phyloP scores from a whole-genome alignment of 345 rosid genomes.

The Melastoma malabathricum region DNA sequence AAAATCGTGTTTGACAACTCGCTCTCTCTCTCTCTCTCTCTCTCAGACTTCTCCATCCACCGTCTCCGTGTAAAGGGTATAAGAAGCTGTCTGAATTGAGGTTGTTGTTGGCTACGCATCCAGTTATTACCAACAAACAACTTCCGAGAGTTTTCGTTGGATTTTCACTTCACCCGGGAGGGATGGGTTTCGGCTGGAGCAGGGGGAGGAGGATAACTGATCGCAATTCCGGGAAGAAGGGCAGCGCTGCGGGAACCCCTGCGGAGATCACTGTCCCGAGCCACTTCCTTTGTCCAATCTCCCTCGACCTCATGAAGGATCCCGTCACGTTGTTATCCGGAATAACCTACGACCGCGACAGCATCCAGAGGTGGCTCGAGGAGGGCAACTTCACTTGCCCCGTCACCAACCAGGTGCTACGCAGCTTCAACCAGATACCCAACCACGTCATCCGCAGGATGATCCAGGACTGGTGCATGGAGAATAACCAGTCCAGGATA shows the following conservation, averaged over 20 bases:
- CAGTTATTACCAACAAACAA: no score
- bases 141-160: no score
- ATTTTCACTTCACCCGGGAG: no score
- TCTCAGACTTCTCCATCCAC: no score
- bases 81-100: no score
- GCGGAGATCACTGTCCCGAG: conserved; percentile 29
- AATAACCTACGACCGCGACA: conserved; percentile 69
- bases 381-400: conserved; percentile 64
- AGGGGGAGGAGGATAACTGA: conserved; percentile 8
- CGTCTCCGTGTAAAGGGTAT: no score
- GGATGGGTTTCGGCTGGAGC: conserved; percentile 34
- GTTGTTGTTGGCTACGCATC: no score
- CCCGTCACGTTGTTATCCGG: conserved; percentile 74
- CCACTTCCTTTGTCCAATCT: conserved; percentile 62
- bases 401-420: conserved; percentile 30
- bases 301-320: conserved; percentile 70
- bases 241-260: not conserved
- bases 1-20: no score
- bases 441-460: conserved; percentile 39
- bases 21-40: no score
- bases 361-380: conserved; percentile 66
- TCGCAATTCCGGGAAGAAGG: not conserved
- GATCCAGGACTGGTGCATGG: conserved; percentile 62
- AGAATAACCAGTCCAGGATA: conserved; percentile 25
- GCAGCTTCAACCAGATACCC: conserved; percentile 37